These are phyloP conservation scores for Wickerhamomyces sp. DNA, from an alignment of 1,139 yeast genomes.

Conservation along the genomic window DNA sequence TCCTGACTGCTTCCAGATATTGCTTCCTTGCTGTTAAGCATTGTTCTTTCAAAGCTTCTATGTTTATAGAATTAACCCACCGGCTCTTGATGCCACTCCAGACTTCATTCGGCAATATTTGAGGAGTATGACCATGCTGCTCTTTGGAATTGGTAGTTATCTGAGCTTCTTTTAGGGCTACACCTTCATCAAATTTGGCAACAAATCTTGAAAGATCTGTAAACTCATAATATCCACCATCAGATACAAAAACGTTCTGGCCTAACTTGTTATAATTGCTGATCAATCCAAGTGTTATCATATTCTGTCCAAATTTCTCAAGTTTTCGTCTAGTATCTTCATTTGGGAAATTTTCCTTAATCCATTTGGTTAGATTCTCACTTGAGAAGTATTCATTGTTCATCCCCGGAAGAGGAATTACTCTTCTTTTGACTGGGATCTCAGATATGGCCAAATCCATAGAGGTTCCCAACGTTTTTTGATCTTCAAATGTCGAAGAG, in stretches of 20 bases:
- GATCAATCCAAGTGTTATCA: constrained; percentile 18
- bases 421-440: constrained; percentile 21
- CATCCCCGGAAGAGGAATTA: constrained; percentile 25
- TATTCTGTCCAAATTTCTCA: constrained; percentile 23
- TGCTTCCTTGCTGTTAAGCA: constrained; percentile 2
- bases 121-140: neutral
- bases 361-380: constrained; percentile 17
- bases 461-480: constrained; percentile 17
- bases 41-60: constrained; percentile 10
- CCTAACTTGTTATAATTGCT: constrained; percentile 20
- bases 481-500: constrained; percentile 8
- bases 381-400: constrained; percentile 22
- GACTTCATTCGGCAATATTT: constrained; percentile 4
- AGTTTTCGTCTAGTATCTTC: constrained; percentile 18
- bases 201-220: constrained; percentile 24
- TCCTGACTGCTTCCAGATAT: constrained; percentile 8
- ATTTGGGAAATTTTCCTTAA: constrained; percentile 8
- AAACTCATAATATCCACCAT: constrained; percentile 24
- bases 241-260: constrained; percentile 18
- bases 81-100: constrained; percentile 17
- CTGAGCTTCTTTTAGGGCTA: neutral
- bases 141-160: neutral
- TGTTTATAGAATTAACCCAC: constrained; percentile 7
- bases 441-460: constrained; percentile 17
- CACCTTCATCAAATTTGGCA: constrained; percentile 13